Evolutionary conservation across 306 rosid genomes (phyloP).

Genomic region (Cucurbita ficifolia): DNA sequence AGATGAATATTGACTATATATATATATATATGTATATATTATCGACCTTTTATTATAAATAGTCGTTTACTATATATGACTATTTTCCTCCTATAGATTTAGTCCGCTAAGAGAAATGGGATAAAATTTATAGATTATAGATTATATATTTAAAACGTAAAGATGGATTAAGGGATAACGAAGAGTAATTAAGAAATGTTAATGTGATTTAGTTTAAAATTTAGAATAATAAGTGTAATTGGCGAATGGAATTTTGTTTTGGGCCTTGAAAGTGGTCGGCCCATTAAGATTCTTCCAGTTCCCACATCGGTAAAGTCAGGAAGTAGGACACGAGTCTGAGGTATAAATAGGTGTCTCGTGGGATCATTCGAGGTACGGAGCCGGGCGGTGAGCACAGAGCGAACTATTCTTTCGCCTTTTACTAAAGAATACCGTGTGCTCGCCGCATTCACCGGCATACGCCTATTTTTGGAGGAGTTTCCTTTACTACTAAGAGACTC

Average conservation of each 20-base stretch:
- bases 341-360: background rate
- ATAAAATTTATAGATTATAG: too few relatives aligned
- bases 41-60: too few relatives aligned
- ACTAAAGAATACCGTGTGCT: constrained; percentile 54
- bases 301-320: background rate
- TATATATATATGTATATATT: too few relatives aligned
- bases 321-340: background rate
- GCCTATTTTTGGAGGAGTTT: constrained; percentile 10
- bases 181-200: too few relatives aligned
- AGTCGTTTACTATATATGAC: too few relatives aligned
- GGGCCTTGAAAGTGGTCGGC: background rate
- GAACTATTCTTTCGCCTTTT: constrained; percentile 67
- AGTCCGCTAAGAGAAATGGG: too few relatives aligned
- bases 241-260: background rate
- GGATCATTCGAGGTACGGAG: rapidly evolving
- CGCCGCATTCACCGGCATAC: constrained; percentile 11
- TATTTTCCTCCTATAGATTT: too few relatives aligned
- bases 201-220: too few relatives aligned
- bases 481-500: background rate
- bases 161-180: too few relatives aligned
- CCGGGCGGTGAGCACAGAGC: constrained; percentile 17
- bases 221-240: too few relatives aligned
- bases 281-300: background rate
- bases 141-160: too few relatives aligned
- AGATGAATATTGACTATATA: too few relatives aligned